Percentiles rank a stretch among this genome's conserved stretches.
phyloP scores from a whole-genome alignment of 2,329 filamentous ascomycete species.

The Myriosclerotinia scirpicola region DNA sequence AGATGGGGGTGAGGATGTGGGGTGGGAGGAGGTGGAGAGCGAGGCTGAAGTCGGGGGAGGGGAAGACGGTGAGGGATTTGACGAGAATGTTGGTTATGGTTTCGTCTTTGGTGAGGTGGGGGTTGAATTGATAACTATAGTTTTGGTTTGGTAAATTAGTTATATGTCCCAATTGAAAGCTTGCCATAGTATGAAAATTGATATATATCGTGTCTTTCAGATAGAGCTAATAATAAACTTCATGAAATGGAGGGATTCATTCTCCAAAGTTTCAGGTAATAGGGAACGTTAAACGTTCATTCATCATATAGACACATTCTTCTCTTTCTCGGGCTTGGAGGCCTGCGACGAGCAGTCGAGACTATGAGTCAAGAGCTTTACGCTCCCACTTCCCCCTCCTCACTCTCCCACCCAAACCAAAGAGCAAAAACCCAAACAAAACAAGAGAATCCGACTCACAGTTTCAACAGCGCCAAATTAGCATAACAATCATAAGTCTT shows the following conservation, averaged over 20 bases:
- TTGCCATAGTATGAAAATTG: slow-evolving; percentile 23
- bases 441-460: slow-evolving; percentile 64
- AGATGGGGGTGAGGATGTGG: slow-evolving; percentile 65
- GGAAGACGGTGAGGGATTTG: slow-evolving; percentile 97
- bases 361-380: neutral
- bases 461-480: slow-evolving; percentile 91
- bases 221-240: slow-evolving; percentile 76
- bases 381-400: neutral
- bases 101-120: slow-evolving; percentile 93
- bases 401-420: neutral
- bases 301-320: slow-evolving; percentile 62
- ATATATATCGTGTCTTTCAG: slow-evolving; percentile 53
- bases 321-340: neutral
- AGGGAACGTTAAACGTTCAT: slow-evolving; percentile 86
- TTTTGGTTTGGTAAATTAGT: slow-evolving; percentile 21
- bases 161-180: neutral
- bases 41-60: slow-evolving; percentile 90
- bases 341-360: neutral
- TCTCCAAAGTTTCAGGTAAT: slow-evolving; percentile 79
- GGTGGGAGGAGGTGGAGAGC: slow-evolving; percentile 91
- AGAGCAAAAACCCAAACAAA: neutral
- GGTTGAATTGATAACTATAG: slow-evolving; percentile 96
- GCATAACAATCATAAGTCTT: slow-evolving; percentile 95
- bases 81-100: slow-evolving; percentile 98
- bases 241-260: slow-evolving; percentile 60